A percentile compares a stretch with the other conserved stretches of the same genome.
These are phyloP conservation scores for Sphagnum fallax DNA, from an alignment of 228 moss, liverwort and hornwort genomes.

Conservation along the genomic window DNA sequence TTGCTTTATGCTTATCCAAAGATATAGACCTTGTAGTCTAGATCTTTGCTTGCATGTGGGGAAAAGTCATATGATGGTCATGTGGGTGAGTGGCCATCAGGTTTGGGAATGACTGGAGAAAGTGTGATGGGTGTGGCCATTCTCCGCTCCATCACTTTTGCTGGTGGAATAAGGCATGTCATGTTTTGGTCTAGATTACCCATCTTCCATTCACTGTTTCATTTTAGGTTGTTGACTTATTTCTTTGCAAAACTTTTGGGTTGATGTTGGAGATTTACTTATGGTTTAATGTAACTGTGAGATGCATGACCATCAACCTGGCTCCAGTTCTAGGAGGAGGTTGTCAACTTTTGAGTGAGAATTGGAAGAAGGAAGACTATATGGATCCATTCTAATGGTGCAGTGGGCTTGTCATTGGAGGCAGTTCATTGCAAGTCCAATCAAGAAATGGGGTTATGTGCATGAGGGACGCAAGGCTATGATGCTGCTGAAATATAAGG, in stretches of 20 bases:
- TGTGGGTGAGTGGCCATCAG: constrained; percentile 3
- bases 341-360: background rate
- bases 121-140: constrained; percentile 51
- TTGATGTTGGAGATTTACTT: background rate
- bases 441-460: constrained; percentile 53
- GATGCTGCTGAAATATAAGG: constrained; percentile 44
- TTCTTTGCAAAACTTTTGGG: background rate
- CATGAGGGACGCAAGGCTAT: constrained; percentile 39
- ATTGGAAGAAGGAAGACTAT: too few relatives aligned
- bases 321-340: background rate
- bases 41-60: background rate
- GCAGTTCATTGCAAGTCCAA: constrained; percentile 59
- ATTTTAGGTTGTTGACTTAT: too few relatives aligned
- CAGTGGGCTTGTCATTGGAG: background rate
- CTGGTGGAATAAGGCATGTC: constrained; percentile 65
- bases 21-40: background rate
- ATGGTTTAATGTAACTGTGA: background rate
- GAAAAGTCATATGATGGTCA: too few relatives aligned
- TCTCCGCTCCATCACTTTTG: constrained; percentile 48
- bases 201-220: too few relatives aligned
- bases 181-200: background rate
- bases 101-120: constrained; percentile 20
- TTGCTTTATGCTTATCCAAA: too few relatives aligned
- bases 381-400: background rate
- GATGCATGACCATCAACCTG: background rate